phyloP scores from a whole-genome alignment of 208 protist species.

The Vickermania spadyakhi region DNA sequence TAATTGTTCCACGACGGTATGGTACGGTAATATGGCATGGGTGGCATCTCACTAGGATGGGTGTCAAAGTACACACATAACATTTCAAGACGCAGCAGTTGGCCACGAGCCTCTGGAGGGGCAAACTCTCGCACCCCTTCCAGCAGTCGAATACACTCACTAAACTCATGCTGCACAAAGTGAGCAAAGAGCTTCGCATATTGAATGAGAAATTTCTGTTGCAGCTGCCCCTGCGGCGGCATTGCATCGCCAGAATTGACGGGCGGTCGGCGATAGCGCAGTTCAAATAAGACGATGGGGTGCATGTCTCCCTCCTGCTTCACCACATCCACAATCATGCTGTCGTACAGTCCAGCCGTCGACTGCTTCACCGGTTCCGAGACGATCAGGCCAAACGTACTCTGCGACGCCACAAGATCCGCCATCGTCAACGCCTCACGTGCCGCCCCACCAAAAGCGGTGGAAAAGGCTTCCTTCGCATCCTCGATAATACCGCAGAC shows the following conservation, averaged over 20 bases:
- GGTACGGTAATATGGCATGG: constrained; percentile 47
- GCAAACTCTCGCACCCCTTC: constrained; percentile 14
- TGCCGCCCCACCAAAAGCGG: constrained; percentile 63
- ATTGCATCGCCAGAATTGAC: constrained; percentile 6
- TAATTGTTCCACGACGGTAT: constrained; percentile 69
- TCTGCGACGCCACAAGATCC: constrained; percentile 43
- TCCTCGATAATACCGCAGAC: constrained; percentile 75
- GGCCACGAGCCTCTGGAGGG: constrained; percentile 2
- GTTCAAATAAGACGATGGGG: constrained; percentile 66
- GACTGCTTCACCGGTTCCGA: constrained; percentile 76
- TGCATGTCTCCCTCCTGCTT: constrained; percentile 27
- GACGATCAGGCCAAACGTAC: constrained; percentile 43
- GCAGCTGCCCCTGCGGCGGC: constrained; percentile 3
- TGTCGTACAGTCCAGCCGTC: constrained; percentile 56
- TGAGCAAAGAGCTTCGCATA: constrained; percentile 65
- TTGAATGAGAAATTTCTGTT: constrained; percentile 33
- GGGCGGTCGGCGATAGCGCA: constrained; percentile 17
- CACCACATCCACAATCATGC: constrained; percentile 76
- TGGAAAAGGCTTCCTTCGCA: constrained; percentile 66
- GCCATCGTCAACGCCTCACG: constrained; percentile 44
- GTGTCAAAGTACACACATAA: constrained; percentile 50
- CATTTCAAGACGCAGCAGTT: constrained; percentile 42
- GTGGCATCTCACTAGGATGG: constrained; percentile 14
- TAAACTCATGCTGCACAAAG: constrained; percentile 74
- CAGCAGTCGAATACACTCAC: constrained; percentile 26